Base-by-base conservation (phyloP, 768 basidiomycete species). In the Artomyces pyxidatus region DNA sequence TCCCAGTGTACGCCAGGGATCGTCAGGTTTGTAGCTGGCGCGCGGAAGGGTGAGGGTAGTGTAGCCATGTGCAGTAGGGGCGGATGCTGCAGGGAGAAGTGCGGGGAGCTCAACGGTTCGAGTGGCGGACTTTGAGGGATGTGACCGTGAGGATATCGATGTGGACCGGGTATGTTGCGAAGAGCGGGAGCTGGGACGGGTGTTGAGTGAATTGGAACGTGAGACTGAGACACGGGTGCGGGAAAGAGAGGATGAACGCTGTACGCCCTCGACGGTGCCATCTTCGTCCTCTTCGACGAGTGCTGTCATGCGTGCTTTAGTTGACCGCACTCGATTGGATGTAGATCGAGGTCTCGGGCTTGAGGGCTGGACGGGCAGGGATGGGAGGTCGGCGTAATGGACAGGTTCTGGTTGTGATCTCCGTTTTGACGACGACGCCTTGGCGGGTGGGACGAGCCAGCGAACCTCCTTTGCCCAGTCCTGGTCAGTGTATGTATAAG, bases 381-480 rank as follows among this genome's bases (percentile, higher is more conserved):
- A 2, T 22, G 49, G 45, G 19, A 35, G 10, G 11, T 30, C 27
- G 10, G 45, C 48, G 14, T 47, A 26, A 17, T 37, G 48, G 14
- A 45, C 6, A 21, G 41, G 47, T 23, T 44, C 42, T 26, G 25
- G 54, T 37, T 22, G 51, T 1, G 42, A 41, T 25, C 50, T 54
- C 51, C 29, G 49, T 22, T 40, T 57, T 40, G 50, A 45, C 30
- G 53, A 42, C 32, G 45, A 21, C 3, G 47, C 42, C 25, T 29
- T 47, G 21, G 64, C 60, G 32, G 75, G 61, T 44, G 68, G 60
- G 26, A 67, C 74, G 26, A 87, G 76, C 80, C 79, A 84, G 28
- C 80, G 73, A 16, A 83, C 76, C 43, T 86, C 83, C 53, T 73
- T 76, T 11, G 79, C 75, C 85, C 82, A 86, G 55, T 83, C 77